Base-by-base conservation (phyloP, 2,329 filamentous ascomycete genomes). In the Ascocoryne sarcoides region DNA sequence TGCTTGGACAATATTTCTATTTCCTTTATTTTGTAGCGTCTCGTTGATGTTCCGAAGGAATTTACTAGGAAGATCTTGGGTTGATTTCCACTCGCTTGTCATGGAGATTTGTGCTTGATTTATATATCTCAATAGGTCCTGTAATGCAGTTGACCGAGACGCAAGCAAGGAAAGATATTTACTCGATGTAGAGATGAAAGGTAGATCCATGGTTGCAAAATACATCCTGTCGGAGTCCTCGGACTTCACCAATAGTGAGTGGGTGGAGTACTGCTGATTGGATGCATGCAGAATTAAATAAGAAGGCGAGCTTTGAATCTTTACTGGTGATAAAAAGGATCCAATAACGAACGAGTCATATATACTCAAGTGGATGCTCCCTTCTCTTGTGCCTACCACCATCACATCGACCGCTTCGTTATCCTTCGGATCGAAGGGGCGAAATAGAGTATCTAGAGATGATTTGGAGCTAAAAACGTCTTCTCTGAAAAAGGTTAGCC, bases 311-410 rank as follows among this genome's bases (percentile, higher is more conserved):
- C 46, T 44, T 16, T 49, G 38, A 54, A 57, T 60, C 42, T 46
- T 54, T 3, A 62, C 65, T 2, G 60, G 58, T 19, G 66, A 69
- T 43, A 65, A 60, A 45, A 88, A 79, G 10, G 64, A 71, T 3
- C 87, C 85, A 43, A 93, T 81, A 44, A 84, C 73, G 53, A 94
- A 86, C 4, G 84, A 89, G 59, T 94, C 84, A 59, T 90, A 90
- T 35, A 94, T 86, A 51, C 79, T 85, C 14, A 93, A 67, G 56
- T 90, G 82, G 10, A 93, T 68, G 14, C 68, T 71, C 7, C 84
- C 84, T 47, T 85, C 74, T 41, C 75, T 73, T 3, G 80, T 84
- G 4, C 84, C 84, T 2, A 84, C 73, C 4, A 90, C 66, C 65
- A 93, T 79, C 49, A 90, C 75, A 59, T 90, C 84, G 32, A 92